Evolutionary conservation across 192 early-diverging fungal species (phyloP), one percentile per base, ranked within the genome.

Genomic region (Radiomyces spectabilis): DNA sequence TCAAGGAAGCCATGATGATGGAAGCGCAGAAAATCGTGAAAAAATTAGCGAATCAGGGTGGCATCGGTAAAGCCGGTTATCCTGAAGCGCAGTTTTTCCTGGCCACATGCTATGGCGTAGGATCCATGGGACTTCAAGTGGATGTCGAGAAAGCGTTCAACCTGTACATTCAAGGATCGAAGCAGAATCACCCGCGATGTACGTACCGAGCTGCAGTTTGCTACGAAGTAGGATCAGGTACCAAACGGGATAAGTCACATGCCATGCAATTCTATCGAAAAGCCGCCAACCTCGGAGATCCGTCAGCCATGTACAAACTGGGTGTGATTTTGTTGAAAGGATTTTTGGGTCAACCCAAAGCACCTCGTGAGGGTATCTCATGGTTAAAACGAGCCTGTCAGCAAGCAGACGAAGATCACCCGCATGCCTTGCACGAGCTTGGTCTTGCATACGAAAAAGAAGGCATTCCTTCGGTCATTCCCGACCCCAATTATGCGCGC

Each of bases 301-400:
- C 89, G 13, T 82, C 85, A 0, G 92, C 91, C 18, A 98, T 99
- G 97, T 95, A 93, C 80, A 98, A 97, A 70, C 76, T 97, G 19
- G 94, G 95, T 27, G 83, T 94, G 74, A 85, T 96, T 18, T 63
- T 97, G 38, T 68, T 96, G 64, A 88, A 91, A 63, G 97, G 97
- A 7, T 57, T 81, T 54, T 66, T 98, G 42, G 83, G 80, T 16
- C 83, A 89, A 45, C 59, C 69, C 5, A 63, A 74, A 27, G 86
- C 92, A 58, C 89, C 93, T 18, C 78, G 93, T 4, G 97, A 99
- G 57, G 97, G 90, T 30, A 80, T 97, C 27, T 92, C 86, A 24
- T 97, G 91, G 93, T 76, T 99, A 30, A 95, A 96, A 69, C 76
- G 94, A 32, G 95, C 93, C 1, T 89, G 90, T 0, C 75, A 80